Evolutionary conservation across 257 asterid species (phyloP).

Genomic region (Cruciata laevipes): DNA sequence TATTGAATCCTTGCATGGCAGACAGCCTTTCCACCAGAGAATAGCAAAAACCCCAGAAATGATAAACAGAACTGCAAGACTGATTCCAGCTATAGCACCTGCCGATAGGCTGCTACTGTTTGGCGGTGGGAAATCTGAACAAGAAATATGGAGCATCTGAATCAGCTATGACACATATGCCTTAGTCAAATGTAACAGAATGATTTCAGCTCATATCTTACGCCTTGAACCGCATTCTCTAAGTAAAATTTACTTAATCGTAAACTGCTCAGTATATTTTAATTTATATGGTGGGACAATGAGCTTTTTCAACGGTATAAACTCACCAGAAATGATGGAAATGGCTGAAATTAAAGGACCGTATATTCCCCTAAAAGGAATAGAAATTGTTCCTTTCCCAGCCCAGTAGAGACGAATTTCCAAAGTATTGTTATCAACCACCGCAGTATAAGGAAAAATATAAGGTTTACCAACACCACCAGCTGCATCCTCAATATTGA

Average conservation of each 20-base stretch:
- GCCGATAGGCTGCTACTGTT: constrained; percentile 30
- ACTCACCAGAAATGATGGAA: constrained; percentile 57
- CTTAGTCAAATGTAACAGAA: not conserved
- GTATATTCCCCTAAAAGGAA: constrained; percentile 64
- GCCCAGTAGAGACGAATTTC: constrained; percentile 81
- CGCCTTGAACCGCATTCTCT: too few species aligned
- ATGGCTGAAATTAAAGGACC: constrained; percentile 93
- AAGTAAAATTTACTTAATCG: too few species aligned
- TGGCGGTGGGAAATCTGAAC: constrained; percentile 47
- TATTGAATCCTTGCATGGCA: constrained; percentile 21
- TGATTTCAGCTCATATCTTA: not conserved
- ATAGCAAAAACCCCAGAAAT: constrained; percentile 28
- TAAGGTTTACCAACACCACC: constrained; percentile 56
- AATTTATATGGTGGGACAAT: not conserved
- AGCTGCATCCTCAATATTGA: constrained; percentile 65
- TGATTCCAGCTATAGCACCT: constrained; percentile 48
- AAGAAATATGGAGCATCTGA: not conserved
- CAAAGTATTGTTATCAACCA: constrained; percentile 41
- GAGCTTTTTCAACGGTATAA: not conserved
- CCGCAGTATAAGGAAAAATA: constrained; percentile 35
- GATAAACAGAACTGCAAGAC: constrained; percentile 30
- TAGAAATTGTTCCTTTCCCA: constrained; percentile 69
- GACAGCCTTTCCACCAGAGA: constrained; percentile 61
- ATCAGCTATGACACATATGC: not conserved
- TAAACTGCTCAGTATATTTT: not conserved